Evolutionary conservation across 1,284 basidiomycete species (phyloP).

Genomic region (Cutaneotrichosporon curvatum): DNA sequence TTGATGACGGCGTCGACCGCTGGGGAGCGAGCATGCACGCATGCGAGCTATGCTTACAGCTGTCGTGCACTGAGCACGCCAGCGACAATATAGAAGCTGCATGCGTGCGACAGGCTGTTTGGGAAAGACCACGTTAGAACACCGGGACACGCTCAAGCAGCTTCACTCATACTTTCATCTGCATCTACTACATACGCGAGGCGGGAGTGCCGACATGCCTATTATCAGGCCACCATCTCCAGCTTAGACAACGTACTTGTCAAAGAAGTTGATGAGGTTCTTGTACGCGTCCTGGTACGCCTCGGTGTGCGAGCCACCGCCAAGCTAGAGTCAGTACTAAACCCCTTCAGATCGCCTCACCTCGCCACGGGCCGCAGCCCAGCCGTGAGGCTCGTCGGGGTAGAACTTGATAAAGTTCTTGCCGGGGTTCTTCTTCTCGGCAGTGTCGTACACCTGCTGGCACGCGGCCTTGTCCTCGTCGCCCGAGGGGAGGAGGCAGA

Average conservation of each 20-base stretch:
- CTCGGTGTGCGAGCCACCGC: constrained; percentile 20
- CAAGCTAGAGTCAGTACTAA: constrained; percentile 15
- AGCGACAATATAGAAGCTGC: too few relatives aligned
- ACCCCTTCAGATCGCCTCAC: constrained; percentile 20
- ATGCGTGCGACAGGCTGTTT: too few relatives aligned
- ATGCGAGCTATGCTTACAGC: too few relatives aligned
- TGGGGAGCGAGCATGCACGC: too few relatives aligned
- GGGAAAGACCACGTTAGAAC: too few relatives aligned
- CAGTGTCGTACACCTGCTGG: constrained; percentile 31
- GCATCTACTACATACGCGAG: too few relatives aligned
- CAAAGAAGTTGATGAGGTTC: constrained; percentile 25
- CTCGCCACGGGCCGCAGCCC: constrained; percentile 45
- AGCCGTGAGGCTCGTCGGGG: constrained; percentile 44
- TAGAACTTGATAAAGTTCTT: constrained; percentile 45
- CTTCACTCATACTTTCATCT: too few relatives aligned
- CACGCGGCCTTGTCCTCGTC: constrained; percentile 44
- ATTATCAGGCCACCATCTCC: neutral
- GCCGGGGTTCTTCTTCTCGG: constrained; percentile 39
- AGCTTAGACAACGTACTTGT: constrained; percentile 7
- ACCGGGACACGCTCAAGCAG: too few relatives aligned
- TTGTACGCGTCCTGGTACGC: constrained; percentile 25
- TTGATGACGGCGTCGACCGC: too few relatives aligned
- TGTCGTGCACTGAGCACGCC: too few relatives aligned
- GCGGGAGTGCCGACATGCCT: too few relatives aligned
- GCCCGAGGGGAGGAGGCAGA: constrained; percentile 45